These are phyloP conservation scores for Castanea sativa DNA, from an alignment of 306 rosid species.

Conservation along the genomic window DNA sequence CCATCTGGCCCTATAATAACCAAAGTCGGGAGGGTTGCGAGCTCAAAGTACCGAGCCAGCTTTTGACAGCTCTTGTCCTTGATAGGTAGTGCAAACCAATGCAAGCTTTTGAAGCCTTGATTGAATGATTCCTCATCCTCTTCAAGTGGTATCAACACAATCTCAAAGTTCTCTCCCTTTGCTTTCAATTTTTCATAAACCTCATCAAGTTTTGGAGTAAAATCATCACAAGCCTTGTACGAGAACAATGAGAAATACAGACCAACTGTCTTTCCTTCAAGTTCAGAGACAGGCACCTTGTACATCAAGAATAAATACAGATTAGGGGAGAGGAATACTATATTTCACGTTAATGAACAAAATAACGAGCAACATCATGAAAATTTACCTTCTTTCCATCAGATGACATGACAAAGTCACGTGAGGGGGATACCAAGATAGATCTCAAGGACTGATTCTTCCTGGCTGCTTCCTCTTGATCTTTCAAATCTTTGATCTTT, in stretches of 20 bases:
- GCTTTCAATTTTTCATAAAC: slow-evolving; percentile 57
- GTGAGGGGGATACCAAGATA: slow-evolving; percentile 42
- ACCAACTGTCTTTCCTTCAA: slow-evolving; percentile 67
- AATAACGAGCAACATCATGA: background rate
- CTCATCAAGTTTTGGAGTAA: slow-evolving; percentile 47
- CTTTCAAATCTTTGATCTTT: slow-evolving; percentile 26
- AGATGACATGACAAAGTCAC: slow-evolving; percentile 57
- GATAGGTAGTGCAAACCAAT: slow-evolving; percentile 64
- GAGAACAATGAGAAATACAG: slow-evolving; percentile 46
- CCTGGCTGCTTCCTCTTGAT: slow-evolving; percentile 32
- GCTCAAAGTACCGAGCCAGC: slow-evolving; percentile 47
- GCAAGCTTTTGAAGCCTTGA: slow-evolving; percentile 33
- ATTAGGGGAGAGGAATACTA: slow-evolving; percentile 11
- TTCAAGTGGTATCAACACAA: slow-evolving; percentile 52
- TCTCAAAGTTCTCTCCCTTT: slow-evolving; percentile 56
- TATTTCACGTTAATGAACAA: slow-evolving; percentile 1
- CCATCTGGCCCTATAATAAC: slow-evolving; percentile 73
- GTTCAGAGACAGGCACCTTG: slow-evolving; percentile 57
- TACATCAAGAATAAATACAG: slow-evolving; percentile 17
- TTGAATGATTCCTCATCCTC: slow-evolving; percentile 49
- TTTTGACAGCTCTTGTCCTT: slow-evolving; percentile 48
- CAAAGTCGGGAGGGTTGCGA: slow-evolving; percentile 55
- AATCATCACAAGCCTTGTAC: slow-evolving; percentile 20
- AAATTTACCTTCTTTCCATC: slow-evolving; percentile 47
- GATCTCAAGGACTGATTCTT: slow-evolving; percentile 40